Base-by-base conservation (phyloP, 2,329 filamentous ascomycete species). In the Trichoderma simmonsii region DNA sequence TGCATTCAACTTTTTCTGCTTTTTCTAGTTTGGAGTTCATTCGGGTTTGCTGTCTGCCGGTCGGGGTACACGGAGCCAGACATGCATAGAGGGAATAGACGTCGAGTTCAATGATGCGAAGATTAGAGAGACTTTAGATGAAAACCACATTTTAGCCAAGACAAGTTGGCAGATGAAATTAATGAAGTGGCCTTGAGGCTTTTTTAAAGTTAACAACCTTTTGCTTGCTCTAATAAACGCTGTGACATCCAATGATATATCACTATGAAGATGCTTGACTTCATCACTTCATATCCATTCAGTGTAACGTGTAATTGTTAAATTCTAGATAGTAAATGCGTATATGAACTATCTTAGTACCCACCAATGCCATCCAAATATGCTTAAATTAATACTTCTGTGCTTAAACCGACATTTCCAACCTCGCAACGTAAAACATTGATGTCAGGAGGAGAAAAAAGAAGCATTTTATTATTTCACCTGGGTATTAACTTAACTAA, bases 21-120 rank as follows among this genome's bases (percentile, higher is more conserved):
- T 60, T 60, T 66, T 57, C 59, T 61, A 61, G 73, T 73, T 76
- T 48, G 75, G 75, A 76, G 75, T 76, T 76, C 6, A 60, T 66
- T 48, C 67, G 67, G 74, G 72, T 69, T 54, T 72, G 59, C 66
- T 64, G 69, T 72, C 70, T 61, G 71, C 72, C 54, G 69, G 68
- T 66, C 68, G 68, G 65, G 71, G 71, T 60, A 34, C 56, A 66
- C 26, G 54, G 71, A 61, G 71, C 66, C 72, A 62, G 72, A 70
- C 57, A 70, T 39, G 61, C 72, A 71, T 73, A 73, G 68, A 73
- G 68, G 69, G 56, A 71, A 71, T 73, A 71, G 72, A 73, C 65
- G 66, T 70, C 60, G 71, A 65, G 66, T 67, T 61, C 60, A 69
- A 70, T 65, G 71, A 72, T 61, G 28, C 32, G 64, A 70, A 54